These are phyloP conservation scores for Annulohypoxylon maeteangense DNA, from an alignment of 495 filamentous ascomycete genomes.

Conservation along the genomic window DNA sequence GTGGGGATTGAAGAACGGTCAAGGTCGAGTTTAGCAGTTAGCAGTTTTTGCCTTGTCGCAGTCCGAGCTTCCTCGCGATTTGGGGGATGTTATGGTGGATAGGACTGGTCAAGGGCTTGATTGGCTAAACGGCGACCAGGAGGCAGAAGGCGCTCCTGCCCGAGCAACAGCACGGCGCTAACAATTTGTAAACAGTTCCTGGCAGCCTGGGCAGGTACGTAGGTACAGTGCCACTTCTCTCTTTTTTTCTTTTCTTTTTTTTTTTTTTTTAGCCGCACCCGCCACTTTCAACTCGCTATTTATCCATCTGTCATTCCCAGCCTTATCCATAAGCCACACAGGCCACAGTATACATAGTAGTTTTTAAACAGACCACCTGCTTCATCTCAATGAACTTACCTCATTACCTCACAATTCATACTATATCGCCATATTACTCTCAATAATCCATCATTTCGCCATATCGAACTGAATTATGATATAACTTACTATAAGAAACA, in stretches of 20 bases:
- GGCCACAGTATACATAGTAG: conserved; percentile 7
- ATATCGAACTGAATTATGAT: background rate
- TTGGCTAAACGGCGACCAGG: conserved; percentile 28
- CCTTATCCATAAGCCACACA: conserved; percentile 15
- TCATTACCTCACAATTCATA: background rate
- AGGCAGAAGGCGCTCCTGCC: conserved; percentile 33
- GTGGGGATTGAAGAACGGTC: conserved; percentile 37
- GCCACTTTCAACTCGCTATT: conserved; percentile 7
- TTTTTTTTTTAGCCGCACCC: conserved; percentile 4
- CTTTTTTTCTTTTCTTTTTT: background rate
- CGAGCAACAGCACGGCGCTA: conserved; percentile 47
- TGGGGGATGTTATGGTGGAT: conserved; percentile 52
- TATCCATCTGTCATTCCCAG: conserved; percentile 16
- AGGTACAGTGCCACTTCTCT: background rate
- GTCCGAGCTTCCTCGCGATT: conserved; percentile 46
- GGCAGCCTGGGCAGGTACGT: background rate
- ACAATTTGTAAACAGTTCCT: conserved; percentile 15
- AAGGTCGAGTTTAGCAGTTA: conserved; percentile 13
- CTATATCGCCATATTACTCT: background rate
- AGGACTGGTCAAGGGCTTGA: conserved; percentile 41
- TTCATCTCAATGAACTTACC: background rate
- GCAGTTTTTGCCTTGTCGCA: conserved; percentile 30
- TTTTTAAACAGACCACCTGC: conserved; percentile 7
- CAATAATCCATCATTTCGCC: background rate
- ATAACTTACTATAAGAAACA: background rate